Conservation (phyloP, 192 early-diverging fungal species). For the Coemansia biformis region DNA sequence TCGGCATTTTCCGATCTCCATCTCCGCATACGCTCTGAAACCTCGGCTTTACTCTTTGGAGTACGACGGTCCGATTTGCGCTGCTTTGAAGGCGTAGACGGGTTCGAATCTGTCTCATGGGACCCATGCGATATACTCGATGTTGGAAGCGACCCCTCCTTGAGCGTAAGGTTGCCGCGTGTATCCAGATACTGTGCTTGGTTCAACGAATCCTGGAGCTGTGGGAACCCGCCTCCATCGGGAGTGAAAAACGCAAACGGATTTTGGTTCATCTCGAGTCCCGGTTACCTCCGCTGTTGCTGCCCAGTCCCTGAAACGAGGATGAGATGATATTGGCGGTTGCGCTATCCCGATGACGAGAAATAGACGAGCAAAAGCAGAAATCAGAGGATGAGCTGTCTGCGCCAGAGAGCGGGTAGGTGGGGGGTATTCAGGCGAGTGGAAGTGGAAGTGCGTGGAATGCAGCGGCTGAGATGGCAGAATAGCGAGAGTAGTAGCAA, state of each 20-base stretch:
- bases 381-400: too few relatives aligned
- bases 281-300: too few relatives aligned
- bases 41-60: constrained; percentile 51
- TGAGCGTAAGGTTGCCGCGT: constrained; percentile 11
- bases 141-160: constrained; percentile 39
- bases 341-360: too few relatives aligned
- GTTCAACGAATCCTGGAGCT: constrained; percentile 30
- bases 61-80: constrained; percentile 29
- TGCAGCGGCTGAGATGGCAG: too few relatives aligned
- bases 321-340: too few relatives aligned
- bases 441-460: too few relatives aligned
- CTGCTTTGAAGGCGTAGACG: constrained; percentile 40
- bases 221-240: constrained; percentile 31
- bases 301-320: too few relatives aligned
- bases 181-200: constrained; percentile 33
- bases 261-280: constrained; percentile 37
- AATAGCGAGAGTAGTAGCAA: too few relatives aligned
- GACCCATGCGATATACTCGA: constrained; percentile 45
- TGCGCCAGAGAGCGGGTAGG: too few relatives aligned
- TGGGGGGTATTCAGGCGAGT: too few relatives aligned
- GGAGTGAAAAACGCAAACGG: constrained; percentile 47
- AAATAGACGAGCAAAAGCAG: too few relatives aligned
- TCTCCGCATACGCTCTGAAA: constrained; percentile 50
- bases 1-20: constrained; percentile 52
- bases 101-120: constrained; percentile 40